Evolutionary conservation across 2,329 filamentous ascomycete species (phyloP).

Genomic region (Colletotrichum tropicicola): DNA sequence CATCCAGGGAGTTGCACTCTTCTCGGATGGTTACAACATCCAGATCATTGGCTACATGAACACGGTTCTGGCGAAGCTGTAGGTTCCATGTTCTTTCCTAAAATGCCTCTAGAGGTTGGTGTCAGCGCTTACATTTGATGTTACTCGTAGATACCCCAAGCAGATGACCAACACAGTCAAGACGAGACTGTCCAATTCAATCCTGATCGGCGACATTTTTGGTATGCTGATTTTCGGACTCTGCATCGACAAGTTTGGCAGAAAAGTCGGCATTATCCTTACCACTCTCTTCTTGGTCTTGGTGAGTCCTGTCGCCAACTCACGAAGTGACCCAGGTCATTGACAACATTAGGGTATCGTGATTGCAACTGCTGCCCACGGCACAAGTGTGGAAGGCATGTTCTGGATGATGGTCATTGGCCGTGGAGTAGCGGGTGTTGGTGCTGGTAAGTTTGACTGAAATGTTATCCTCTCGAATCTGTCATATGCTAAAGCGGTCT

Average conservation of each 20-base stretch:
- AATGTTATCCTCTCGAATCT: too few species aligned
- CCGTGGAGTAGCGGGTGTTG: constrained; percentile 56
- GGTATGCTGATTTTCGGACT: constrained; percentile 50
- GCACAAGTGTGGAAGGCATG: constrained; percentile 52
- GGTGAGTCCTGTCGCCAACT: background rate
- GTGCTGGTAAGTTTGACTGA: constrained; percentile 42
- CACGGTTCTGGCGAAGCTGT: constrained; percentile 40
- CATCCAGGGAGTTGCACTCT: constrained; percentile 40
- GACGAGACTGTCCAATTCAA: constrained; percentile 48
- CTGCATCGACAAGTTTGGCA: constrained; percentile 54
- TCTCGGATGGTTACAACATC: constrained; percentile 46
- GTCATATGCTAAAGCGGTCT: background rate
- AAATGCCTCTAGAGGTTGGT: too few species aligned
- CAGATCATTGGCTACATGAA: constrained; percentile 45
- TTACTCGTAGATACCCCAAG: constrained; percentile 32
- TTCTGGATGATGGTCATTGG: constrained; percentile 61
- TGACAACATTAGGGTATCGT: constrained; percentile 43
- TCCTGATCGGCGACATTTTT: constrained; percentile 51
- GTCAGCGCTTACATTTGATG: background rate
- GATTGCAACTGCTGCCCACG: constrained; percentile 52
- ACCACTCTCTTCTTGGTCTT: constrained; percentile 56
- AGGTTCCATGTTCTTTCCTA: background rate
- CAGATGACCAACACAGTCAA: constrained; percentile 44
- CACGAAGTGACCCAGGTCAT: rapidly evolving
- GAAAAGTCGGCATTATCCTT: constrained; percentile 53